Evolutionary conservation across 169 alveolate genomes (phyloP).

Genomic region (Ichthyophthirius multifiliis): DNA sequence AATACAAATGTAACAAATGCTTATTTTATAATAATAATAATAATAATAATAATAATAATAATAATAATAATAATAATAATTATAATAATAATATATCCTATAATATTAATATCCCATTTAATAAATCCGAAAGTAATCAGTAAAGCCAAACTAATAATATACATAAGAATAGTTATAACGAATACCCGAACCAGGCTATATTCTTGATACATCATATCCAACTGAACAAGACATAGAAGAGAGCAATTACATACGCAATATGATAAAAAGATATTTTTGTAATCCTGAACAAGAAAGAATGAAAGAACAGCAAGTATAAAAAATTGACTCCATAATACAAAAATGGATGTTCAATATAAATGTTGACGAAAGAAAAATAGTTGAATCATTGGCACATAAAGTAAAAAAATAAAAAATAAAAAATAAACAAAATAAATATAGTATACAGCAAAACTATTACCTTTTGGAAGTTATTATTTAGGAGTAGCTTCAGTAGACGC

Average conservation of each 20-base stretch:
- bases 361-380: neutral
- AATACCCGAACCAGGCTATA: neutral
- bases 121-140: too few species aligned
- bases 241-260: neutral
- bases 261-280: neutral
- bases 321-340: neutral
- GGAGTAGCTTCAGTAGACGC: slow-evolving; percentile 82
- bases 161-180: too few species aligned
- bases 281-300: neutral
- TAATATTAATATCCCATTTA: too few species aligned
- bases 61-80: too few species aligned
- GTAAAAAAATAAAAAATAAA: neutral
- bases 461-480: slow-evolving; percentile 76
- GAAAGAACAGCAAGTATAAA: neutral
- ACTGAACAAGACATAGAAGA: neutral
- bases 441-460: slow-evolving; percentile 22
- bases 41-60: too few species aligned
- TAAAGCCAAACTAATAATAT: too few species aligned
- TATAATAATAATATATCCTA: too few species aligned
- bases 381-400: neutral
- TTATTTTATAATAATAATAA: too few species aligned
- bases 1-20: too few species aligned
- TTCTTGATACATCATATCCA: neutral
- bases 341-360: neutral
- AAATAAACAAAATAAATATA: neutral